Evolutionary conservation across 2,329 filamentous ascomycete species (phyloP).

Genomic region (Colletotrichum sublineola): DNA sequence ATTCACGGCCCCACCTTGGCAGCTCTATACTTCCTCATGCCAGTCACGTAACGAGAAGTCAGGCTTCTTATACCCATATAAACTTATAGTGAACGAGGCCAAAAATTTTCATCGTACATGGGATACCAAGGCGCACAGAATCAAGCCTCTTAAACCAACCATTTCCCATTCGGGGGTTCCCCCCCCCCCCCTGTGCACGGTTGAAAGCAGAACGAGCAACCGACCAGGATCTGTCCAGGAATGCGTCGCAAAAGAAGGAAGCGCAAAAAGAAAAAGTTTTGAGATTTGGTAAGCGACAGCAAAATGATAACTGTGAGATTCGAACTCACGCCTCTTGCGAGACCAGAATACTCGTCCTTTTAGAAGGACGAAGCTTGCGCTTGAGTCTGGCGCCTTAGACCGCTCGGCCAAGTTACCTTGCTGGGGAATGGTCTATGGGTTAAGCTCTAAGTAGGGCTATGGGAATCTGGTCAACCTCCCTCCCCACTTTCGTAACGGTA

Average conservation of each 20-base stretch:
- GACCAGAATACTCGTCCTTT: constrained; percentile 22
- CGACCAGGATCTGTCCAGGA: neutral
- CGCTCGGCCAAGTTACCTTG: constrained; percentile 28
- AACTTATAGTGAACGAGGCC: neutral
- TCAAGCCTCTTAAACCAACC: neutral
- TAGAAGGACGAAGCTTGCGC: constrained; percentile 9
- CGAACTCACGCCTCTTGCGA: constrained; percentile 30
- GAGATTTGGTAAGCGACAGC: no score
- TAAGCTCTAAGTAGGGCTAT: neutral
- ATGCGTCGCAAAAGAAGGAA: neutral
- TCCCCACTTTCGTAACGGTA: neutral
- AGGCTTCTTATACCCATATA: no score
- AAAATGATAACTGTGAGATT: constrained; percentile 29
- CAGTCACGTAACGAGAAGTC: no score
- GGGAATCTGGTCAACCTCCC: neutral
- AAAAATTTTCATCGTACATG: neutral
- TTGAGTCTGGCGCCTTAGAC: constrained; percentile 30
- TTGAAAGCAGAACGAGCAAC: neutral
- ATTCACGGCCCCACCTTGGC: neutral
- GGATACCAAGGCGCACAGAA: neutral
- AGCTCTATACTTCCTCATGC: neutral
- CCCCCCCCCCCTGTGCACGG: neutral
- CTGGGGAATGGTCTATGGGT: fast-evolving
- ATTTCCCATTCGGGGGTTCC: neutral
- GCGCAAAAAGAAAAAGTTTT: no score